Base-by-base conservation (phyloP, 2,329 filamentous ascomycete genomes). In the Endoconidiophora polonica region DNA sequence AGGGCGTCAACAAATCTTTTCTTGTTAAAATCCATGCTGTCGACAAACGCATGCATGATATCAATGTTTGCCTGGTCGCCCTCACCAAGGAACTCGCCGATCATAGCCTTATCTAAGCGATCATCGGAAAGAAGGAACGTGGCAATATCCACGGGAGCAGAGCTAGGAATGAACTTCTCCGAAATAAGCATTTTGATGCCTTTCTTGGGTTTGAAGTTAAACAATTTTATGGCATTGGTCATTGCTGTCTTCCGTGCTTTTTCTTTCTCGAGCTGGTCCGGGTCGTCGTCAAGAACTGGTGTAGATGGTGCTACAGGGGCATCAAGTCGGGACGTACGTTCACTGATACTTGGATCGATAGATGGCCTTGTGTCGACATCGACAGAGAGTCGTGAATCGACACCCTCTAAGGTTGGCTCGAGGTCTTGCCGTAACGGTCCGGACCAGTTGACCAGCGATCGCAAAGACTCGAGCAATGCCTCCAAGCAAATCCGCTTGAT, bases 31-130 rank as follows among this genome's bases (percentile, higher is more conserved):
- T 96, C 85, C 87, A 98, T 95, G 18, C 73, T 68, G 58, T 98
- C 90, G 10, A 98, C 90, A 63, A 98, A 98, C 3, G 87, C 86
- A 63, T 98, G 91, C 91, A 98, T 98, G 57, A 86, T 94, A 54
- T 90, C 86, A 58, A 98, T 88, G 60, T 96, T 93, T 60, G 88
- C 81, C 1, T 86, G 73, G 9, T 98, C 90, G 33, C 87, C 91
- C 64, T 98, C 91, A 40, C 91, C 91, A 5, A 98, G 74, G 57
- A 83, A 98, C 63, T 98, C 91, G 58, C 91, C 91, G 43, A 98
- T 81, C 60, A 88, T 82, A 3, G 84, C 78, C 66, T 98, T 98
- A 66, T 95, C 86, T 2, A 98, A 70, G 26, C 80, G 78, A 12
- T 94, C 86, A 58, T 91, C 90, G 29, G 72, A 74, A 6, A 90